Evolutionary conservation across 164 flowering plant genomes (phyloP).

Genomic region (Stephania japonica): DNA sequence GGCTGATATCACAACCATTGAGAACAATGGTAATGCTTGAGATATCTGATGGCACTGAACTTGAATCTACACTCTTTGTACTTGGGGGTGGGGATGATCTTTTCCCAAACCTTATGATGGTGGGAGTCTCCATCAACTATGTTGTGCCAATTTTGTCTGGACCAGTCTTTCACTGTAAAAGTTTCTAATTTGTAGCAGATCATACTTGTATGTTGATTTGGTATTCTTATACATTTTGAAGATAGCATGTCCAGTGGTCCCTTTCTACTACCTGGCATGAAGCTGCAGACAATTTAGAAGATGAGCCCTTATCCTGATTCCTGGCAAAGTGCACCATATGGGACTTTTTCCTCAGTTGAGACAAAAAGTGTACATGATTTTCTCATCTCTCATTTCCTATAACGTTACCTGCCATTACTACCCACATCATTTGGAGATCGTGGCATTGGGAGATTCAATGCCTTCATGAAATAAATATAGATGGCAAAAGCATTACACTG

Average conservation of each 20-base stretch:
- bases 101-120: not conserved
- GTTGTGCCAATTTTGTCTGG: not conserved
- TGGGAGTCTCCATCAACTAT: not conserved
- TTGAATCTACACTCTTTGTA: not conserved
- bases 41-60: not conserved
- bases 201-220: not conserved
- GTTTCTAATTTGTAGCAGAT: not conserved
- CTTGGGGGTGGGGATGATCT: not conserved
- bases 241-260: not conserved
- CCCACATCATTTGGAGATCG: no score
- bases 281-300: not conserved
- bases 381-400: not conserved
- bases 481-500: not conserved
- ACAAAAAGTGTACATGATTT: not conserved
- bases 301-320: not conserved
- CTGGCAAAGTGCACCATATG: not conserved
- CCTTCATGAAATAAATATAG: not conserved
- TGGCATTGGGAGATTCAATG: not conserved
- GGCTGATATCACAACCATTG: not conserved
- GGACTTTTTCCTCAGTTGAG: not conserved
- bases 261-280: not conserved
- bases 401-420: not conserved
- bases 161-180: not conserved
- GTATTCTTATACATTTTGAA: not conserved
- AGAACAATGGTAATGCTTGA: not conserved